Conservation (phyloP, 108 stramenopile genomes). For the Pseudonitzschia delicatissima region DNA sequence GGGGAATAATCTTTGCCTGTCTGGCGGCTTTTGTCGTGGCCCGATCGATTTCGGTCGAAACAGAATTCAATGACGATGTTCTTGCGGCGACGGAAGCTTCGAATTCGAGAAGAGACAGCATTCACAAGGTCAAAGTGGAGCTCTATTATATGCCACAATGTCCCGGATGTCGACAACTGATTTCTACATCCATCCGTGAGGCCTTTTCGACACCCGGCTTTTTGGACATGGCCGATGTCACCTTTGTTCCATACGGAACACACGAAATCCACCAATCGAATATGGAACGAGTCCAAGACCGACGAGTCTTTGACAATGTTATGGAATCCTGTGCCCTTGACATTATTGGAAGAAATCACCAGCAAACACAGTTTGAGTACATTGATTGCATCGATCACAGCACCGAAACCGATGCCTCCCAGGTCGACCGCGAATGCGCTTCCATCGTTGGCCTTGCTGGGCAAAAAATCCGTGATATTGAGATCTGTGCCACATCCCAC, state of each 20-base stretch:
- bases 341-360: not conserved
- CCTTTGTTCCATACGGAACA: constrained; percentile 2
- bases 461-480: not conserved
- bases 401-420: not conserved
- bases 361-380: not conserved
- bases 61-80: too few species aligned
- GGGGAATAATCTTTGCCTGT: too few species aligned
- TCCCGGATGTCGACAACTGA: constrained; percentile 5
- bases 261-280: not conserved
- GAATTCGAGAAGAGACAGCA: too few species aligned
- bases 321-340: constrained; percentile 1
- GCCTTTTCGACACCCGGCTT: constrained; percentile 2
- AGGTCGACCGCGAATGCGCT: constrained; percentile 4
- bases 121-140: constrained; percentile 1
- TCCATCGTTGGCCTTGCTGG: not conserved
- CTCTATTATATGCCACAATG: constrained; percentile 10
- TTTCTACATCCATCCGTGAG: not conserved
- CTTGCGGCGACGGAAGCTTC: too few species aligned
- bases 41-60: too few species aligned
- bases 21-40: too few species aligned
- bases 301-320: not conserved
- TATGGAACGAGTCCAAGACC: too few species aligned
- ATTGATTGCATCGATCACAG: constrained; percentile 7
- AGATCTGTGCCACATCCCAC: not conserved
- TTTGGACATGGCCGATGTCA: constrained; percentile 7